Evolutionary conservation across 208 protist genomes (phyloP), one percentile per base, ranked within the genome.

Genomic region (Phytomonas francai): DNA sequence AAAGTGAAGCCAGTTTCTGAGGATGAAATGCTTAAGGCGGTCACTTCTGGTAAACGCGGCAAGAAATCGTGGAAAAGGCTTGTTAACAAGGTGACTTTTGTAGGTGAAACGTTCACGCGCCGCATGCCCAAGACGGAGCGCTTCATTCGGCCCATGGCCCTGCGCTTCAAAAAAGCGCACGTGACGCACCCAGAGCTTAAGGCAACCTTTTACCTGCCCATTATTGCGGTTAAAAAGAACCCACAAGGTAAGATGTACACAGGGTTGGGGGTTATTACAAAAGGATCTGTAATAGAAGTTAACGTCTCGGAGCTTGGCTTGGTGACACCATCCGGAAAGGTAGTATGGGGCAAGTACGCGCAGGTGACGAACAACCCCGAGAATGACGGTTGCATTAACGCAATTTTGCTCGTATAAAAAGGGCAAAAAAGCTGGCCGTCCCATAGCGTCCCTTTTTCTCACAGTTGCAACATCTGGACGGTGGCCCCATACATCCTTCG

Each of bases 321-420:
- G 1, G 99, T 99, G 22, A 99, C 99, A 5, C 96, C 96, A 12
- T 94, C 89, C 2, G 99, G 99, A 69, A 99, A 99, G 73, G 98
- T 99, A 27, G 89, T 97, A n/a, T 98, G 90, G 91, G 90, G 95
- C 72, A 99, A 99, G 85, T 99, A 98, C 72, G 99, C 99, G 31
- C 98, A 99, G 86, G 97, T 99, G 39, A 99, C 98, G 7, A 99
- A 99, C 91, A 99, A 99, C 76, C 99, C 99, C 4, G 99, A 99
- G 80, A 99, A 99, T 72, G 99, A 99, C 74, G 99, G 98, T 29
- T 99, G 98, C 84, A 99, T 99, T 77, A 99, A 99, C 74, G 98
- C 98, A 9, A 94, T 99, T 25, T 86, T 99, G 30, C 84, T 99
- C 3, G 98, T 99, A 28, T 99, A 76, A 75, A 28, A 39, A 5